Evolutionary conservation across 1,139 yeast genomes (phyloP).

Genomic region (Saccharomyces hybrid): DNA sequence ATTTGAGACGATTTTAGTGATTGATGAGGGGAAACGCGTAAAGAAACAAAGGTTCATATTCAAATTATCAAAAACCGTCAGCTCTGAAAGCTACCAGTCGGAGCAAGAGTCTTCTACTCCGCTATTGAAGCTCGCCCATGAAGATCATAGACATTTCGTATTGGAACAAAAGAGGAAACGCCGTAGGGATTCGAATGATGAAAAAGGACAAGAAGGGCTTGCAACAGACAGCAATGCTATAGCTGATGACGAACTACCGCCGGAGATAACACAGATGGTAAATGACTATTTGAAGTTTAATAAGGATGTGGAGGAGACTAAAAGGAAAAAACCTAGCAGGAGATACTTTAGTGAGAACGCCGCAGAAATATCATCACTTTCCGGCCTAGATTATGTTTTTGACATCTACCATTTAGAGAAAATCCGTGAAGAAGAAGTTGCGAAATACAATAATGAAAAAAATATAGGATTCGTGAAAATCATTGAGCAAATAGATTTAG

Average conservation of each 20-base stretch:
- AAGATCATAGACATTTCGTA: constrained; percentile 24
- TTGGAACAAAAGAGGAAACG: constrained; percentile 22
- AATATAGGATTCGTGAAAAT: constrained; percentile 60
- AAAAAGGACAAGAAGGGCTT: neutral
- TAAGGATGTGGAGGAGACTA: constrained; percentile 10
- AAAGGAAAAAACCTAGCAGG: constrained; percentile 22
- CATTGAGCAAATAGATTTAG: constrained; percentile 50
- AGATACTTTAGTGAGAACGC: constrained; percentile 19
- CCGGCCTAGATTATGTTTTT: constrained; percentile 71
- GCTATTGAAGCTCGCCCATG: constrained; percentile 21
- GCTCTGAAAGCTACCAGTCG: constrained; percentile 18
- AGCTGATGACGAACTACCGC: constrained; percentile 40
- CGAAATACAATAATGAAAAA: constrained; percentile 34
- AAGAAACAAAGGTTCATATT: constrained; percentile 27
- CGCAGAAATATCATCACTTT: constrained; percentile 18
- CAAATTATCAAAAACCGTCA: constrained; percentile 31
- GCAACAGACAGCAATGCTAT: neutral
- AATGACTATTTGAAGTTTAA: constrained; percentile 42
- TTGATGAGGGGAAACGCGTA: constrained; percentile 35
- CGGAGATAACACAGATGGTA: constrained; percentile 64
- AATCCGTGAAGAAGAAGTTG: constrained; percentile 40
- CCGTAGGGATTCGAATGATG: constrained; percentile 9
- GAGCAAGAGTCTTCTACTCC: constrained; percentile 18
- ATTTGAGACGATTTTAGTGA: constrained; percentile 21
- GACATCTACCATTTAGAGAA: constrained; percentile 71